Evolutionary conservation across 2,329 filamentous ascomycete species (phyloP).

Genomic region (Sarocladiaceae sp.): DNA sequence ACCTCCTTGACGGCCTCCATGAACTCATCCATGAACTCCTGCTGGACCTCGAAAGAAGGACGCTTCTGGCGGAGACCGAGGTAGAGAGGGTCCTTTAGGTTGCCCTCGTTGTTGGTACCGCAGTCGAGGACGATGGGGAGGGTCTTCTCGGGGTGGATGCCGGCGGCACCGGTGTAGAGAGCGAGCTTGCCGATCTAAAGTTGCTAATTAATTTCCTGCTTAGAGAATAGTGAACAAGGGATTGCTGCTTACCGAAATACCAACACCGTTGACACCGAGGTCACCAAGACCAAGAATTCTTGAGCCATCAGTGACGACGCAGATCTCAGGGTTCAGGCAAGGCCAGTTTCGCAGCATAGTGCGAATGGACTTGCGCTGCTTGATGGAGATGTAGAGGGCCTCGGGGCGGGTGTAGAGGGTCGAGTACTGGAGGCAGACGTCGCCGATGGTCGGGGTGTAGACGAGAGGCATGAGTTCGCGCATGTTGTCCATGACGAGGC

Average conservation of each 20-base stretch:
- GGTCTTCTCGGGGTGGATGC: slow-evolving; percentile 85
- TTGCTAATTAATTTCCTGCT: slow-evolving; percentile 17
- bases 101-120: slow-evolving; percentile 62
- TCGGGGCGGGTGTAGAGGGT: slow-evolving; percentile 94
- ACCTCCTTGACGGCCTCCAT: slow-evolving; percentile 85
- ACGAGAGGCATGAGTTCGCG: slow-evolving; percentile 78
- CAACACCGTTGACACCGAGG: slow-evolving; percentile 94
- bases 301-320: slow-evolving; percentile 93
- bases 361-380: slow-evolving; percentile 85
- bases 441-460: slow-evolving; percentile 88
- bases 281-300: slow-evolving; percentile 91
- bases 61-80: slow-evolving; percentile 85
- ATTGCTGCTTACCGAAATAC: slow-evolving; percentile 73
- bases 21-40: slow-evolving; percentile 94
- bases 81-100: slow-evolving; percentile 72
- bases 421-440: slow-evolving; percentile 95
- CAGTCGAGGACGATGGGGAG: slow-evolving; percentile 66
- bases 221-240: not conserved
- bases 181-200: slow-evolving; percentile 81
- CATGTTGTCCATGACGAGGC: slow-evolving; percentile 72
- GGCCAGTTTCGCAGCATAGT: slow-evolving; percentile 94
- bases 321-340: slow-evolving; percentile 84
- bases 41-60: slow-evolving; percentile 71
- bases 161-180: slow-evolving; percentile 91
- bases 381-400: slow-evolving; percentile 92